These are phyloP conservation scores for Penicillium sp. DNA, from an alignment of 2,329 filamentous ascomycete genomes.

Conservation along the genomic window DNA sequence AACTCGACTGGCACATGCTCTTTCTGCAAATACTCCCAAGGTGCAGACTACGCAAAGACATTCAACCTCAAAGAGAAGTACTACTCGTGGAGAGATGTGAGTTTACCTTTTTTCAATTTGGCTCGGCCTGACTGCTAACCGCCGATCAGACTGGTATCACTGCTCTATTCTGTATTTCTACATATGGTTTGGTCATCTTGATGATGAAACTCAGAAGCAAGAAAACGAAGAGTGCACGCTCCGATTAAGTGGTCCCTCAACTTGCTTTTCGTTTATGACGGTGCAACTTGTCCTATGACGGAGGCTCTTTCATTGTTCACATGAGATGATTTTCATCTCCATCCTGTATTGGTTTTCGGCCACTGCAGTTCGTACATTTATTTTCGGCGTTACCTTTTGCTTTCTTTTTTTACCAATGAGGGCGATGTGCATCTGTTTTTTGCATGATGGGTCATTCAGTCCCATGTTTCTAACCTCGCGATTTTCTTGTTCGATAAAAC, in stretches of 20 bases:
- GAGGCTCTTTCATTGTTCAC: too few relatives aligned
- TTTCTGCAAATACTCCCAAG: slow-evolving; percentile 35
- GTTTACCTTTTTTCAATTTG: slow-evolving; percentile 3
- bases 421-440: too few relatives aligned
- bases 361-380: too few relatives aligned
- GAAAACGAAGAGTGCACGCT: slow-evolving; percentile 48
- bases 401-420: too few relatives aligned
- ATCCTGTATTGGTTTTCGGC: too few relatives aligned
- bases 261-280: background rate
- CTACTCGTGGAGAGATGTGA: slow-evolving; percentile 42
- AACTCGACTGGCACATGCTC: slow-evolving; percentile 30
- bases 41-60: slow-evolving; percentile 37
- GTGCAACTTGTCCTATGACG: too few relatives aligned
- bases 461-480: too few relatives aligned
- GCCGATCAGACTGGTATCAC: slow-evolving; percentile 41
- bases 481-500: too few relatives aligned
- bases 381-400: too few relatives aligned
- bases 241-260: slow-evolving; percentile 22
- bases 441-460: too few relatives aligned
- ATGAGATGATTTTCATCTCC: too few relatives aligned
- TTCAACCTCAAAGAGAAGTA: slow-evolving; percentile 38
- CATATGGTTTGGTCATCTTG: slow-evolving; percentile 48
- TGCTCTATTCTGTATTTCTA: slow-evolving; percentile 46
- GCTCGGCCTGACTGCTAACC: background rate
- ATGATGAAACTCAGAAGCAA: slow-evolving; percentile 55